A percentile compares a stretch with the other conserved stretches of the same genome.
Conservation (phyloP, 164 flowering plant genomes). For the Stephania cephalantha region DNA sequence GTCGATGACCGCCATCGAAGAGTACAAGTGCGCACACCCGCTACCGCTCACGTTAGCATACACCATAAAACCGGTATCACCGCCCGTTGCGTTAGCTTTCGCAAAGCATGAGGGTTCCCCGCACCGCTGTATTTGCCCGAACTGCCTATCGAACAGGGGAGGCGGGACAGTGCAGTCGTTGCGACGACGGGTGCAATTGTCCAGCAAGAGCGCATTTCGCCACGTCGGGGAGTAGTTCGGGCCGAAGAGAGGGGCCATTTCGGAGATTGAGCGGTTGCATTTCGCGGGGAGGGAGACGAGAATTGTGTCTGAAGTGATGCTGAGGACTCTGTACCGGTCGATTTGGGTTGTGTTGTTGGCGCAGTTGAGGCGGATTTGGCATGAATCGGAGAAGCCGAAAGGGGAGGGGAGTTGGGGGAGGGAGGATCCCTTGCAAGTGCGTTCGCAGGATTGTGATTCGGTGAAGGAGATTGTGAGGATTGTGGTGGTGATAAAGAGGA, state of each 20-base stretch:
- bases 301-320: constrained; percentile 27
- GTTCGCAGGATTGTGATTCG: too few relatives aligned
- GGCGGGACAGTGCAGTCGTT: constrained; percentile 30
- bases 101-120: constrained; percentile 29
- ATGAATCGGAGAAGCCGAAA: constrained; percentile 65
- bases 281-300: constrained; percentile 29
- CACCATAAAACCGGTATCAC: constrained; percentile 18
- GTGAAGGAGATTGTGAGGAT: constrained; percentile 19
- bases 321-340: constrained; percentile 36
- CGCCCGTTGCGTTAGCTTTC: background rate
- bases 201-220: constrained; percentile 49
- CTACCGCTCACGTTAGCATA: constrained; percentile 11
- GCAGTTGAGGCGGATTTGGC: constrained; percentile 56
- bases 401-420: constrained; percentile 35
- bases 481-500: constrained; percentile 2
- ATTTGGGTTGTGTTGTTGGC: constrained; percentile 20
- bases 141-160: constrained; percentile 21
- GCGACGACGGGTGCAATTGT: constrained; percentile 26
- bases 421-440: constrained; percentile 20
- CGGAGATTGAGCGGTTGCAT: constrained; percentile 47
- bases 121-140: constrained; percentile 30
- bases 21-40: constrained; percentile 31
- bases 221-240: constrained; percentile 43
- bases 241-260: constrained; percentile 30
- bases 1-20: constrained; percentile 34